These are phyloP conservation scores for Exophiala sp. DNA, from an alignment of 2,329 filamentous ascomycete genomes.

Conservation along the genomic window DNA sequence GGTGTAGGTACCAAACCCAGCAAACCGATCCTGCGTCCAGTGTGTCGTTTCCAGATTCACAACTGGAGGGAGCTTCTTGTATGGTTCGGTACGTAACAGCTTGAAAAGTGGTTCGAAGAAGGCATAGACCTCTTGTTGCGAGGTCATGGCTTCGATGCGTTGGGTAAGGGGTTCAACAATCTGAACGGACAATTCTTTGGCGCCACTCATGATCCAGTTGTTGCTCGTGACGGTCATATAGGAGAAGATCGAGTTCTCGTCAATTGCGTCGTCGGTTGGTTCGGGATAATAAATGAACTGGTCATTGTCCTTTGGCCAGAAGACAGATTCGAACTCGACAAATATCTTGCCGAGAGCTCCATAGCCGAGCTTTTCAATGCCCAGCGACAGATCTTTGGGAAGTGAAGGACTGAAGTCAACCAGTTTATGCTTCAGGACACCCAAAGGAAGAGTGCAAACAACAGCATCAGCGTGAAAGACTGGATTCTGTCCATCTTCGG, in stretches of 20 bases:
- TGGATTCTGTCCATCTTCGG: slow-evolving; percentile 11
- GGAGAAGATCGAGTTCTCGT: slow-evolving; percentile 38
- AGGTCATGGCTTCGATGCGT: slow-evolving; percentile 41
- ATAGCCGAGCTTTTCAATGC: slow-evolving; percentile 38
- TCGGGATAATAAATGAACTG: slow-evolving; percentile 43
- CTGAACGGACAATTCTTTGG: slow-evolving; percentile 41
- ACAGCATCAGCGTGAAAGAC: slow-evolving; percentile 35
- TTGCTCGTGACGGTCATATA: slow-evolving; percentile 43
- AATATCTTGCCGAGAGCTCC: slow-evolving; percentile 43
- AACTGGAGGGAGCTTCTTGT: slow-evolving; percentile 39
- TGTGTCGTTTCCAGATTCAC: slow-evolving; percentile 41
- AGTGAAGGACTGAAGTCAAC: slow-evolving; percentile 38
- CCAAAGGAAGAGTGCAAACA: slow-evolving; percentile 38
- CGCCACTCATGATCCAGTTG: slow-evolving; percentile 41
- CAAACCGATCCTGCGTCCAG: slow-evolving; percentile 42
- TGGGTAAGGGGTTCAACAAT: slow-evolving; percentile 43
- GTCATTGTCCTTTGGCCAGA: slow-evolving; percentile 44
- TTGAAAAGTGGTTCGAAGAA: slow-evolving; percentile 44
- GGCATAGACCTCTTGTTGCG: slow-evolving; percentile 35
- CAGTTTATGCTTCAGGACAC: slow-evolving; percentile 37
- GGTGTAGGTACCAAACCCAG: slow-evolving; percentile 42
- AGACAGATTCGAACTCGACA: slow-evolving; percentile 41
- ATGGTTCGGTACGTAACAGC: slow-evolving; percentile 40
- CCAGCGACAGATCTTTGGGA: slow-evolving; percentile 35
- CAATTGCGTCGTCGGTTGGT: slow-evolving; percentile 33